Evolutionary conservation across 208 protist genomes (phyloP).

Genomic region (Angomonas desouzai): DNA sequence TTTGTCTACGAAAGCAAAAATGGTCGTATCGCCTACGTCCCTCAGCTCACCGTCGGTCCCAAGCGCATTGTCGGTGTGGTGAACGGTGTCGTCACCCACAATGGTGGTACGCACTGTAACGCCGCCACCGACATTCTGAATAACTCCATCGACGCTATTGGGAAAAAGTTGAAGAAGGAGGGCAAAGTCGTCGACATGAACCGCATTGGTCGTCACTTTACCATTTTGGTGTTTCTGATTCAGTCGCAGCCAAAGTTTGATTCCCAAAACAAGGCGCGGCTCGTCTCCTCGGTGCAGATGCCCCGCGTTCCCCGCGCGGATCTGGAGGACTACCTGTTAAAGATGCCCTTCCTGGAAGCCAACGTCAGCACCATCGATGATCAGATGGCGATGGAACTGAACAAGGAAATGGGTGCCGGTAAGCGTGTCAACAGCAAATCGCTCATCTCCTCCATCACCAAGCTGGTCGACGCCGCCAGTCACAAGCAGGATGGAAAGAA

Average conservation of each 20-base stretch:
- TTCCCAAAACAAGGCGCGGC: slow-evolving; percentile 99
- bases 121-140: slow-evolving; percentile 90
- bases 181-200: slow-evolving; percentile 91
- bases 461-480: slow-evolving; percentile 94
- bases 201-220: slow-evolving; percentile 96
- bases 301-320: slow-evolving; percentile 84
- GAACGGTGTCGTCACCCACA: slow-evolving; percentile 98
- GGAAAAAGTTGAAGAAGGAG: slow-evolving; percentile 67
- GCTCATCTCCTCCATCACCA: slow-evolving; percentile 93
- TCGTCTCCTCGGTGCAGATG: slow-evolving; percentile 89
- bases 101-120: slow-evolving; percentile 99
- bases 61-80: slow-evolving; percentile 98
- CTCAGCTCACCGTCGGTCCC: slow-evolving; percentile 78
- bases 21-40: slow-evolving; percentile 77
- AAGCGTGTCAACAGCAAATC: slow-evolving; percentile 69
- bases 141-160: slow-evolving; percentile 55
- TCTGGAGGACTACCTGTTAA: slow-evolving; percentile 76
- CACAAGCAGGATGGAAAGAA: slow-evolving; percentile 67
- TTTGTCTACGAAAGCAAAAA: slow-evolving; percentile 73
- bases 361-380: slow-evolving; percentile 67
- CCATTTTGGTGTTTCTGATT: slow-evolving; percentile 97
- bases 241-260: slow-evolving; percentile 99
- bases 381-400: slow-evolving; percentile 68
- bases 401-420: slow-evolving; percentile 74
- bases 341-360: slow-evolving; percentile 81